A percentile compares a stretch with the other conserved stretches of the same genome.
These are phyloP conservation scores for Neurospora sp. DNA, from an alignment of 495 filamentous ascomycete genomes.

Conservation along the genomic window DNA sequence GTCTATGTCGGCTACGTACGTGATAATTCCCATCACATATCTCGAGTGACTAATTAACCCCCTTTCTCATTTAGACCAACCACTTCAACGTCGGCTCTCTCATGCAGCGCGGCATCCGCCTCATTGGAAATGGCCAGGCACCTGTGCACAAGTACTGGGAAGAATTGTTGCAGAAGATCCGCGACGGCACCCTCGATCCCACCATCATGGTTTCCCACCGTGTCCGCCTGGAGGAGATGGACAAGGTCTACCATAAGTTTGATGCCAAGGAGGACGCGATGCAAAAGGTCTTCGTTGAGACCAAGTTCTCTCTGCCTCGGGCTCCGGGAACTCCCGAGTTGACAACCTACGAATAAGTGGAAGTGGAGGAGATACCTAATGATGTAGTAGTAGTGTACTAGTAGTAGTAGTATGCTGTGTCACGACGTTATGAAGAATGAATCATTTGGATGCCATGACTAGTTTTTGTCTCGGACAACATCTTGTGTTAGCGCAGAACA, in stretches of 20 bases:
- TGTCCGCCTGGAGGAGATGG: constrained; percentile 63
- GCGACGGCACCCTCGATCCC: constrained; percentile 62
- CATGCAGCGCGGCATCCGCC: constrained; percentile 76
- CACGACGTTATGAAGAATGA: neutral
- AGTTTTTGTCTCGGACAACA: neutral
- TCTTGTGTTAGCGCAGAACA: neutral
- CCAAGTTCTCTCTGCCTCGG: constrained; percentile 50
- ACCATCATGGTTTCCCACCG: constrained; percentile 73
- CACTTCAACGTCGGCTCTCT: constrained; percentile 77
- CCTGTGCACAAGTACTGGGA: constrained; percentile 82
- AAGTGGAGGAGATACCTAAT: neutral
- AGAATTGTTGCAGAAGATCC: constrained; percentile 58
- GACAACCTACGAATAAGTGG: constrained; percentile 24
- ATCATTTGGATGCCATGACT: neutral
- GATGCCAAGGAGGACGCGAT: constrained; percentile 57
- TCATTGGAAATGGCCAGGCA: constrained; percentile 78
- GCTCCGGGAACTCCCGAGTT: constrained; percentile 43
- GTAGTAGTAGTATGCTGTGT: neutral
- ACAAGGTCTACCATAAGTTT: constrained; percentile 59
- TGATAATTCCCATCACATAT: no score
- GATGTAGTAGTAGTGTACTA: neutral
- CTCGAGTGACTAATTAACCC: no score
- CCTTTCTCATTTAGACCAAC: constrained; percentile 33
- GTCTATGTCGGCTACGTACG: constrained; percentile 62
- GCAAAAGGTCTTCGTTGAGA: constrained; percentile 65